These are phyloP conservation scores for Claviceps pusilla DNA, from an alignment of 2,329 filamentous ascomycete genomes.

Conservation along the genomic window DNA sequence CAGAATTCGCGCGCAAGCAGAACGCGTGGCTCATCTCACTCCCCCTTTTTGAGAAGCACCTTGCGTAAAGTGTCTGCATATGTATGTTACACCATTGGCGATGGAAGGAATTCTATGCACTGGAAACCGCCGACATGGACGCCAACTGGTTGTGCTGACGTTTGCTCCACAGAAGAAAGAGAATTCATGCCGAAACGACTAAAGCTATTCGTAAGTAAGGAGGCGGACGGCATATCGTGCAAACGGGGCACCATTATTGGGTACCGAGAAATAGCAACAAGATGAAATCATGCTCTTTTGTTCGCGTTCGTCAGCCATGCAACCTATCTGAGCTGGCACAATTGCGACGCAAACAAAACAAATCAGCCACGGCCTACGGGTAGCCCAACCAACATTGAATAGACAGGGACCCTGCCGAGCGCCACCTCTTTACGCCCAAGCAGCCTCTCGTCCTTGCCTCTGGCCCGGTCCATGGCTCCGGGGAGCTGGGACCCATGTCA, in stretches of 20 bases:
- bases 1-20: neutral
- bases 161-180: neutral
- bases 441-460: constrained; percentile 1
- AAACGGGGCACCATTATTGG: neutral
- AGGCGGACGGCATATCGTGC: neutral
- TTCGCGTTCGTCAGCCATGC: neutral
- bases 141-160: neutral
- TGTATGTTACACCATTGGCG: neutral
- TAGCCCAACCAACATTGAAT: neutral
- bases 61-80: neutral
- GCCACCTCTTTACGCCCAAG: neutral
- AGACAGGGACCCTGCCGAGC: constrained; percentile 1
- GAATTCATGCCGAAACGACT: neutral
- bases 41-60: neutral
- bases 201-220: neutral
- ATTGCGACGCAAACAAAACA: constrained; percentile 2
- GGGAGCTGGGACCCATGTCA: constrained; percentile 6
- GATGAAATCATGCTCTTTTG: neutral
- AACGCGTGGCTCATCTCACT: neutral
- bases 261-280: neutral
- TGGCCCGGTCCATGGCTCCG: constrained; percentile 5
- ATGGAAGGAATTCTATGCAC: neutral
- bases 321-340: neutral
- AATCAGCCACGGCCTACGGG: neutral
- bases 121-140: neutral